Evolutionary conservation across 2,329 filamentous ascomycete genomes (phyloP), one percentile per base, ranked within the genome.

Genomic region (Tolypocladium pustulatum): DNA sequence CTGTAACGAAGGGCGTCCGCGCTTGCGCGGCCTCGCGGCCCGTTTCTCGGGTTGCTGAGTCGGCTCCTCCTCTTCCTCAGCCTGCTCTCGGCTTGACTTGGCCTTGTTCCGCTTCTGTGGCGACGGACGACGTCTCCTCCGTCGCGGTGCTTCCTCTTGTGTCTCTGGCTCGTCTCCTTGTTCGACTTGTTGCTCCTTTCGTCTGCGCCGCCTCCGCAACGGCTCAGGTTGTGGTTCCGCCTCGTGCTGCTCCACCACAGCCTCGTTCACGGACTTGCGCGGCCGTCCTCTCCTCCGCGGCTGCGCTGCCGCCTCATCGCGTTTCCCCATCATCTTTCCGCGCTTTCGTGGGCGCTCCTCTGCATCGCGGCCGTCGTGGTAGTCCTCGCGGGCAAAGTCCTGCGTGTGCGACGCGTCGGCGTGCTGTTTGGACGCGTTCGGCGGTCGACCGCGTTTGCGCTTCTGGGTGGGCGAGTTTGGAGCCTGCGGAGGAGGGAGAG

Each of bases 391-490:
- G 17, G 22, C 32, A 34, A 32, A 17, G 40, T n/a, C 32, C 22
- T 2, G 40, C 7, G 30, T 17, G 15, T 57, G 52, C 32, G 56
- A 60, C 58, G 52, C 62, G 53, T 69, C 65, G 58, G 63, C 61
- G 56, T 65, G 64, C 20, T 34, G 54, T 40, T 34, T 72, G 58
- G 72, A 72, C 74, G 75, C 75, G 75, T 73, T 74, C 37, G 72
- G 65, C 15, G 72, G 73, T 46, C 73, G 71, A 57, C 74, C 74
- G 67, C 76, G 76, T 65, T 77, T 78, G 62, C 76, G 76, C 63
- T 74, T 75, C 57, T 69, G 70, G 34, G 65, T 65, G 37, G 69
- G 62, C 57, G 68, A 64, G 41, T 65, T 62, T 51, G 65, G 62
- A 20, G 69, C 62, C 67, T 70, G 43, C 3, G 27, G 49, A 38